Evolutionary conservation across 129 eudicot species (phyloP).

Genomic region (Chrysanthemum seticuspe): DNA sequence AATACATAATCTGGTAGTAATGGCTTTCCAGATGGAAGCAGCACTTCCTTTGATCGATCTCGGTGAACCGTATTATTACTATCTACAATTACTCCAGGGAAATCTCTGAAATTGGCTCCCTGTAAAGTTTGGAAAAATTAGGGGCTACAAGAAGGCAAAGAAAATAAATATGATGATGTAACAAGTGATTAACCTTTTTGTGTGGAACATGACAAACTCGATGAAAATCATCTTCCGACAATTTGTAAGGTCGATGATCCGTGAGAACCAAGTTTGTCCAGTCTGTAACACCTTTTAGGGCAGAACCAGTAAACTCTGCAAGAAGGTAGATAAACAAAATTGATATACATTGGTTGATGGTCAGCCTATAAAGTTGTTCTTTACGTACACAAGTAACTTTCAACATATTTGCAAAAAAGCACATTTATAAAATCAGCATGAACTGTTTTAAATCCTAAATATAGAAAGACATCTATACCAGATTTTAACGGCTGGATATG

Average conservation of each 20-base stretch:
- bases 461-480: not conserved
- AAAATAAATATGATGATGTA: conserved; percentile 6
- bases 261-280: conserved; percentile 42
- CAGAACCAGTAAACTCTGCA: conserved; percentile 48
- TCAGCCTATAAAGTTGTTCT: not conserved
- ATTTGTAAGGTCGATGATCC: conserved; percentile 72
- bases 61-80: conserved; percentile 58
- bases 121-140: conserved; percentile 22
- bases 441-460: not conserved
- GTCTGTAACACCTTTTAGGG: conserved; percentile 31
- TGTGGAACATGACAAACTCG: conserved; percentile 75
- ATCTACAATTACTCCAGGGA: conserved; percentile 71
- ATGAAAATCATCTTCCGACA: conserved; percentile 61
- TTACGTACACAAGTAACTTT: not conserved
- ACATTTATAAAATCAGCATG: not conserved
- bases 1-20: conserved; percentile 67
- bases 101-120: conserved; percentile 91
- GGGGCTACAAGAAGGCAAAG: conserved; percentile 6
- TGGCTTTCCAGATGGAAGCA: conserved; percentile 78
- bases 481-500: not conserved
- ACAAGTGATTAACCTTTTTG: conserved; percentile 52
- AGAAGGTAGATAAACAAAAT: not conserved
- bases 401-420: not conserved
- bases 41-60: conserved; percentile 43
- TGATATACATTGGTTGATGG: not conserved